Evolutionary conservation across 176 grass and related monocot genomes (phyloP), one percentile per base, ranked within the genome.

Genomic region (Metroxylon sagu): DNA sequence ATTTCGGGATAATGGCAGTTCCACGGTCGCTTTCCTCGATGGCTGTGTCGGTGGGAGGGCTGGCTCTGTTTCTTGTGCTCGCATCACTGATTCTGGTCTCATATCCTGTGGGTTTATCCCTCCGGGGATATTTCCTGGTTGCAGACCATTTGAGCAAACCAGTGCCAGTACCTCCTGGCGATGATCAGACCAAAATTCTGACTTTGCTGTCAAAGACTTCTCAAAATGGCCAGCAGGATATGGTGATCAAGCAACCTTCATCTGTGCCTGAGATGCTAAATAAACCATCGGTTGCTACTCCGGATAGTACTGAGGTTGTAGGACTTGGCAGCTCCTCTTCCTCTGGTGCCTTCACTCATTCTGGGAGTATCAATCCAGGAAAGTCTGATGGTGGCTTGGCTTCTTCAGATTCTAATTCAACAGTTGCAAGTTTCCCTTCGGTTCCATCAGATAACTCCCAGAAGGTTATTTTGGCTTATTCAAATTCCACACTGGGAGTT

Each of bases 41-140:
- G 69, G 48, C 80, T 57, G 21, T 70, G n/a, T 73, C 57, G 6
- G 81, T 82, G 62, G 26, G 80, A 51, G 74, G 26, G 29, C 54
- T 97, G 26, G 61, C 79, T 54, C 61, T 96, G 29, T 74, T 57
- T 67, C 77, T 96, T 29, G 65, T 77, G 14, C 60, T 88, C 52
- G 74, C 90, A 29, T 88, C 87, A 30, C 54, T 91, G 4, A 74
- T 80, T 14, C 26, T 69, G 14, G 76, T 80, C 51, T 83, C 78
- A 63, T 75, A 73, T 49, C 69, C 75, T 17, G 60, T 77, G 16
- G 62, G 49, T 58, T 69, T 77, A 5, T 69, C 80, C 54, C 51
- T 87, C 53, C 68, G 71, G 2, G 73, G 69, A 3, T 85, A 91
- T 66, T 48, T 82, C 16, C 54, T 70, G 28, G 26, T 53, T 29